A percentile compares a stretch with the other conserved stretches of the same genome.
phyloP scores from a whole-genome alignment of 1,139 yeast genomes.

The Hyphopichia fennica region DNA sequence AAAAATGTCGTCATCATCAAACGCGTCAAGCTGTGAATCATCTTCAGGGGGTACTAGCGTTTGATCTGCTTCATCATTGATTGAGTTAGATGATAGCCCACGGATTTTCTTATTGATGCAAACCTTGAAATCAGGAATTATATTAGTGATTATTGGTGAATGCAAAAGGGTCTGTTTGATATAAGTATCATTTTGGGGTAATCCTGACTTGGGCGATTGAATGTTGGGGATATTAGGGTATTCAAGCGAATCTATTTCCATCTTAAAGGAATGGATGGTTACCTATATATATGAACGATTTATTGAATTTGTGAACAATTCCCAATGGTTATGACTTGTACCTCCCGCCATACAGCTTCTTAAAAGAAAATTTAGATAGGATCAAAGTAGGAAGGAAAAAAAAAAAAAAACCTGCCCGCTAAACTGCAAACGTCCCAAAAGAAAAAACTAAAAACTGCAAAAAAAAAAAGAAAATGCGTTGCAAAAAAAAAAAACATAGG shows the following conservation, averaged over 20 bases:
- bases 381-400: too few relatives aligned
- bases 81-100: slow-evolving; percentile 33
- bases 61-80: slow-evolving; percentile 43
- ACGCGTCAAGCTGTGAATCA: slow-evolving; percentile 42
- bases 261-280: too few relatives aligned
- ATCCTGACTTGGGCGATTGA: neutral
- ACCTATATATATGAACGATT: too few relatives aligned
- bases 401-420: too few relatives aligned
- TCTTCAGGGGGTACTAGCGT: slow-evolving; percentile 34
- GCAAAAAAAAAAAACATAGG: too few relatives aligned
- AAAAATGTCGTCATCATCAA: slow-evolving; percentile 34
- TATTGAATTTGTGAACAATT: too few relatives aligned
- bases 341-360: too few relatives aligned
- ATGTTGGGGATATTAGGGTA: neutral
- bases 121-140: slow-evolving; percentile 35
- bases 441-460: too few relatives aligned
- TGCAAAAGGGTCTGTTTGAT: slow-evolving; percentile 36
- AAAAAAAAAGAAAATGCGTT: too few relatives aligned
- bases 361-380: too few relatives aligned
- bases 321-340: too few relatives aligned
- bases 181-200: slow-evolving; percentile 9
- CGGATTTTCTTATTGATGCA: slow-evolving; percentile 30
- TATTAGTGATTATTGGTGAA: slow-evolving; percentile 36
- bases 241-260: neutral
- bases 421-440: too few relatives aligned